Conservation (phyloP, 192 early-diverging fungal species). For the Gryganskiella cystojenkinii region DNA sequence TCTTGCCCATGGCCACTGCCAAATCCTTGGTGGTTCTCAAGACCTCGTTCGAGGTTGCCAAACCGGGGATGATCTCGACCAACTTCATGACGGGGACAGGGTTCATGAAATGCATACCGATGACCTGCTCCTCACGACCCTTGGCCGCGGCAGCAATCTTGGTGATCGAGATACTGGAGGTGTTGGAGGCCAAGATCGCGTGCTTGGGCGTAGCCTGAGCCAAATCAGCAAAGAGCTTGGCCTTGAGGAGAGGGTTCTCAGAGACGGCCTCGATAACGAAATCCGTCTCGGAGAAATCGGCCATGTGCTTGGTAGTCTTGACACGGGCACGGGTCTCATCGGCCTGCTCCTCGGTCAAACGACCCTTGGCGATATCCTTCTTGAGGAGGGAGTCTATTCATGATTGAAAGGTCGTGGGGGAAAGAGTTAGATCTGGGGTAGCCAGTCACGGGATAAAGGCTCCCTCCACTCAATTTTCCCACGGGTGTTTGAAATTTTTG, state of each 20-base stretch:
- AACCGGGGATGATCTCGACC: slow-evolving; percentile 96
- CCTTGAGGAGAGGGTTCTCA: slow-evolving; percentile 89
- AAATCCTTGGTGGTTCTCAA: slow-evolving; percentile 78
- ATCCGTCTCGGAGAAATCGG: slow-evolving; percentile 74
- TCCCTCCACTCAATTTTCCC: background rate
- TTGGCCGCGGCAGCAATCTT: slow-evolving; percentile 95
- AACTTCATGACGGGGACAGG: slow-evolving; percentile 96
- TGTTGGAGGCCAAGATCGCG: slow-evolving; percentile 95
- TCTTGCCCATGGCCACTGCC: slow-evolving; percentile 92
- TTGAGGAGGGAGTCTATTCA: slow-evolving; percentile 78
- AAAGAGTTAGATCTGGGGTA: background rate
- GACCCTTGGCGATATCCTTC: slow-evolving; percentile 92
- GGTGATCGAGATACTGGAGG: slow-evolving; percentile 97
- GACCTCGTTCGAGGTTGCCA: slow-evolving; percentile 82
- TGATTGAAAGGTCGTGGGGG: background rate
- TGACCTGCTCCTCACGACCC: slow-evolving; percentile 81
- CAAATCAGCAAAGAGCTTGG: slow-evolving; percentile 81
- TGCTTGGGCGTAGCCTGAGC: slow-evolving; percentile 70
- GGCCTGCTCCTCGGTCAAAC: slow-evolving; percentile 82
- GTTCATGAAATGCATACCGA: slow-evolving; percentile 99
- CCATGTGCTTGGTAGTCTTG: slow-evolving; percentile 66
- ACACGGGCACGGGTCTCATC: slow-evolving; percentile 71
- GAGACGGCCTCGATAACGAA: slow-evolving; percentile 95
- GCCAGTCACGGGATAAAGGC: too few species aligned
- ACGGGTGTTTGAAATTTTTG: background rate